A percentile compares a stretch with the other conserved stretches of the same genome.
phyloP scores from a whole-genome alignment of 2,329 filamentous ascomycete genomes.

The Aaosphaeria pasadenensis region DNA sequence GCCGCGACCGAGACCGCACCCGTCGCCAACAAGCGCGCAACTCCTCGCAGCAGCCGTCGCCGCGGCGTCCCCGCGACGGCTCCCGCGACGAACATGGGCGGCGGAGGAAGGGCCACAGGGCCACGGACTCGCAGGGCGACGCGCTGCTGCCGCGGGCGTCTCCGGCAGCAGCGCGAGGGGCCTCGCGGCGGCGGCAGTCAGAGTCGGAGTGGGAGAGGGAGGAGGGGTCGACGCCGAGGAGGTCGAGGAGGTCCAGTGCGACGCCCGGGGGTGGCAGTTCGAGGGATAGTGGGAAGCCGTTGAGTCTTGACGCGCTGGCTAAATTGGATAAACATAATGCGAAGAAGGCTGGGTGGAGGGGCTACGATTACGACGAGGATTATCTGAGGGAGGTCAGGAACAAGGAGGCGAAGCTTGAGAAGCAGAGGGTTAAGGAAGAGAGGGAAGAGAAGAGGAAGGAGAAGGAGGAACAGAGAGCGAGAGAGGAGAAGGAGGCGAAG shows the following conservation, averaged over 20 bases:
- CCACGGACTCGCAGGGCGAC: slow-evolving; percentile 39
- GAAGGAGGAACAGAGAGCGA: slow-evolving; percentile 16
- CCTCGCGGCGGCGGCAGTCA: slow-evolving; percentile 17
- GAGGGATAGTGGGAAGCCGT: slow-evolving; percentile 32
- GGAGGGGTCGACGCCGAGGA: slow-evolving; percentile 9
- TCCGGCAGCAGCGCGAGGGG: slow-evolving; percentile 8
- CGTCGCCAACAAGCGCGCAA: not conserved
- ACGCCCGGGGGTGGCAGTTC: slow-evolving; percentile 14
- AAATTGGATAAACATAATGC: slow-evolving; percentile 64
- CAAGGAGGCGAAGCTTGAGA: slow-evolving; percentile 35
- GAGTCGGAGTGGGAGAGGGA: slow-evolving; percentile 25
- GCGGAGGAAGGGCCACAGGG: slow-evolving; percentile 33
- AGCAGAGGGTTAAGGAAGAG: slow-evolving; percentile 30
- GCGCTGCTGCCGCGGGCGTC: slow-evolving; percentile 21
- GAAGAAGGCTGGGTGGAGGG: slow-evolving; percentile 45
- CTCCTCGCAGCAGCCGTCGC: not conserved
- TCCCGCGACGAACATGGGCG: slow-evolving; percentile 22
- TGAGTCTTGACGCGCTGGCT: slow-evolving; percentile 60
- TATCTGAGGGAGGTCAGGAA: slow-evolving; percentile 36
- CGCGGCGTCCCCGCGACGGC: slow-evolving; percentile 19
- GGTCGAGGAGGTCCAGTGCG: slow-evolving; percentile 14
- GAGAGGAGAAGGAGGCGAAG: slow-evolving; percentile 30
- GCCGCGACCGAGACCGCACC: not conserved
- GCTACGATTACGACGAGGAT: slow-evolving; percentile 40
- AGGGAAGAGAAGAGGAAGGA: slow-evolving; percentile 26